These are phyloP conservation scores for Capsicum baccatum DNA, from an alignment of 257 asterid genomes.

Conservation along the genomic window DNA sequence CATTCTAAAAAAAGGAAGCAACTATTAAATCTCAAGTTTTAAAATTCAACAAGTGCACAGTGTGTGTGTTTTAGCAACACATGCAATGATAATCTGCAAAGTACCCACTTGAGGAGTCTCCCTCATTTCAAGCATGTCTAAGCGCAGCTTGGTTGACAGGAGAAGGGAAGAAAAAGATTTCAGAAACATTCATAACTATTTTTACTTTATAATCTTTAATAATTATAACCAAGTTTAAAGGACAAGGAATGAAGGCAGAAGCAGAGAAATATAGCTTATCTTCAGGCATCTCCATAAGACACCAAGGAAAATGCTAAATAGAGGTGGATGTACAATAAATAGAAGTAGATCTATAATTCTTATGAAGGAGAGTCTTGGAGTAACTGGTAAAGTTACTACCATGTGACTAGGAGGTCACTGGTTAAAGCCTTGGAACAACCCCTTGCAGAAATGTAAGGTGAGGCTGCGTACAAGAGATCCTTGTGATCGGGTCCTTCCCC, in stretches of 20 bases:
- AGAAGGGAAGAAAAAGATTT: slow-evolving; percentile 3
- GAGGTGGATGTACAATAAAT: slow-evolving; percentile 16
- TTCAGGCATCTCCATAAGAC: background rate
- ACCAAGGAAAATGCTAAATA: slow-evolving; percentile 16
- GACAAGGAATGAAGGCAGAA: background rate
- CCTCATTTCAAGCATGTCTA: slow-evolving; percentile 11
- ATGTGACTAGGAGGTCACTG: too few relatives aligned
- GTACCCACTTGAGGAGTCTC: slow-evolving; percentile 21
- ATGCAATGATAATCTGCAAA: slow-evolving; percentile 18
- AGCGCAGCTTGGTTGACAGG: background rate
- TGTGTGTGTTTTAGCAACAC: background rate
- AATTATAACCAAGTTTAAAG: background rate
- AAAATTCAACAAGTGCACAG: background rate
- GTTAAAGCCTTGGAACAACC: too few relatives aligned
- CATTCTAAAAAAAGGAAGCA: slow-evolving; percentile 16
- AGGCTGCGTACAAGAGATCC: too few relatives aligned
- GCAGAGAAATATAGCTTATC: slow-evolving; percentile 5
- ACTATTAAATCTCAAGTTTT: background rate
- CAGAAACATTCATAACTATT: background rate
- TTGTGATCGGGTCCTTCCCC: too few relatives aligned
- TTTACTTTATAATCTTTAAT: background rate
- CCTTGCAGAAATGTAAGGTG: too few relatives aligned
- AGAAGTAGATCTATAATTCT: background rate
- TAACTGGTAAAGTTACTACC: too few relatives aligned
- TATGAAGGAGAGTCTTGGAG: background rate